Evolutionary conservation across 768 basidiomycete species (phyloP), one percentile per base, ranked within the genome.

Genomic region (Mycena metata): DNA sequence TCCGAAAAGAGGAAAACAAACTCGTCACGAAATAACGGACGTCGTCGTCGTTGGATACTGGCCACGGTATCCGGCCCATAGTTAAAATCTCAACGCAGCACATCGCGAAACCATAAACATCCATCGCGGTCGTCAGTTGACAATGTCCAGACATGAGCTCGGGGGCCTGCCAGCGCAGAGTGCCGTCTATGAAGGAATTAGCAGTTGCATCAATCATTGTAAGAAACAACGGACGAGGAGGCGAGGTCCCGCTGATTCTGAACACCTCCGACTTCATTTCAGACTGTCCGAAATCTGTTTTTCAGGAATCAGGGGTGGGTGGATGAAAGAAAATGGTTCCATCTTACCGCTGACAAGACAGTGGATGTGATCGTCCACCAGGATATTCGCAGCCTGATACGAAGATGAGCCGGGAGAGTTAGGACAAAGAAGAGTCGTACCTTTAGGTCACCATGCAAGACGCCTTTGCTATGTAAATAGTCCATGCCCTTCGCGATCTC

Each of bases 401-500:
- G 59, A 23, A 26, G 12, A 41, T 33, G 42, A 65, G 45, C 36
- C 46, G 12, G 11, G 45, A 13, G 11, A 26, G 61, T 54, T 16
- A 13, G n/a, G 30, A 62, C 24, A 33, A 54, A 30, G 45, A 51
- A 30, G 36, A 35, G 60, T 8, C 58, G 24, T 39, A 91, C 93
- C 84, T 94, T 95, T 56, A 96, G 82, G 78, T 95, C 92, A 1
- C 93, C 94, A 74, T 96, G 94, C 69, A 94, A 74, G 5, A 95
- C 86, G 4, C 86, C 89, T 66, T 85, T 79, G 7, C 77, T 74
- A 76, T 96, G 94, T 68, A 96, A 77, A 76, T 95, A 95, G 59
- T 88, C 85, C 93, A 96, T 94, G 11, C 94, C 94, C 72, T 86
- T 85, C 15, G 92, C 89, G 69, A 95, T 88, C 78, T 95, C 90